Evolutionary conservation across 345 rosid genomes (phyloP).

Genomic region (Capsella bursapastoris): DNA sequence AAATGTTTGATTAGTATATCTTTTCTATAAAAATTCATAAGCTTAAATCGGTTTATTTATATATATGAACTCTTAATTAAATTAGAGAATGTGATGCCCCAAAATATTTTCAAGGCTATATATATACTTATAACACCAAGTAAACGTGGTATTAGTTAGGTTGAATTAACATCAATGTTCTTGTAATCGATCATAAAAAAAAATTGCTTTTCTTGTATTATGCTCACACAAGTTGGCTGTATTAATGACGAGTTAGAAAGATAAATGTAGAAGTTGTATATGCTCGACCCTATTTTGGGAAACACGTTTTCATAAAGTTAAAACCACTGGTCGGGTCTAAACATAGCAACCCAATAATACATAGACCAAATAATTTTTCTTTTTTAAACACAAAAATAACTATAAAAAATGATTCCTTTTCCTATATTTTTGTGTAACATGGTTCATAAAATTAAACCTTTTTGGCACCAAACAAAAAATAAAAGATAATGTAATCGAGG

Average conservation of each 20-base stretch:
- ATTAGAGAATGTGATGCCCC: background rate
- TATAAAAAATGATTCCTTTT: conserved; percentile 7
- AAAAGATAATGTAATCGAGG: background rate
- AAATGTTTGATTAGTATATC: no score
- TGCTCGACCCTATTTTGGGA: conserved; percentile 23
- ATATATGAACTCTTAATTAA: conserved; percentile 21
- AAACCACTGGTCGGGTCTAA: conserved; percentile 40
- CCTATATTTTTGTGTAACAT: conserved; percentile 6
- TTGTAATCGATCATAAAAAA: background rate
- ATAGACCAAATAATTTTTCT: conserved; percentile 7
- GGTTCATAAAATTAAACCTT: background rate
- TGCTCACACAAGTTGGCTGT: conserved; percentile 43
- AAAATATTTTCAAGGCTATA: background rate
- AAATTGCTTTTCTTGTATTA: background rate
- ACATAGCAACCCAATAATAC: conserved; percentile 38
- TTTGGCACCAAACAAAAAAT: background rate
- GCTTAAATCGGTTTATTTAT: background rate
- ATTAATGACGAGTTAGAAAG: conserved; percentile 41
- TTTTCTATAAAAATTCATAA: background rate
- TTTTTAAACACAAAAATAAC: background rate
- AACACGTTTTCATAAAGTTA: conserved; percentile 46
- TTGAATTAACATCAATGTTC: background rate
- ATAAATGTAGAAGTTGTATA: conserved; percentile 27
- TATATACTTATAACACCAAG: background rate
- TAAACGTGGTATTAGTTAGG: background rate